Conservation (phyloP, 345 rosid genomes). For the Populus alba region DNA sequence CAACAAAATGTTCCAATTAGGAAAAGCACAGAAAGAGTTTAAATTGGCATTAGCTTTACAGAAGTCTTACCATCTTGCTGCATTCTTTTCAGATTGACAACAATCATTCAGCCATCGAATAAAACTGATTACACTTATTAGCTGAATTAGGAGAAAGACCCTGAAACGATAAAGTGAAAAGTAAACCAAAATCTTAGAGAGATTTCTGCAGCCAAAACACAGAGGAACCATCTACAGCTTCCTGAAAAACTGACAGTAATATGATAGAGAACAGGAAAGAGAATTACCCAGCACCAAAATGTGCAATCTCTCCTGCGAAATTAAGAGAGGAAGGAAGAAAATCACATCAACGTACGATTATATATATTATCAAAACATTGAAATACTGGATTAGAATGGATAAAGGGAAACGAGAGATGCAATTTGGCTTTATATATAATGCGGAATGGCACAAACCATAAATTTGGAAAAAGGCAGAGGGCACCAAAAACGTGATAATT, state of each 20-base stretch:
- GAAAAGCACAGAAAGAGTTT: not conserved
- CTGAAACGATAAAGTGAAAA: conserved; percentile 38
- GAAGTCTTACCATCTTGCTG: conserved; percentile 67
- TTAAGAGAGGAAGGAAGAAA: not conserved
- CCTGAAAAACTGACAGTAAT: conserved; percentile 11
- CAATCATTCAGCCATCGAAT: conserved; percentile 79
- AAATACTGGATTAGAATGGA: not conserved
- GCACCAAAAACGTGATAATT: conserved; percentile 63
- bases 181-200: conserved; percentile 2
- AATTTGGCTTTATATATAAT: not conserved
- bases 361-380: not conserved
- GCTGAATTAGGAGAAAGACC: conserved; percentile 91
- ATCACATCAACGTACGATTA: no score
- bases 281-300: conserved; percentile 96
- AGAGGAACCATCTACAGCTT: conserved; percentile 13
- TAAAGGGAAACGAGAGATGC: not conserved
- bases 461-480: conserved; percentile 57
- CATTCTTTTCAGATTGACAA: conserved; percentile 55
- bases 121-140: conserved; percentile 87
- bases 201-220: not conserved
- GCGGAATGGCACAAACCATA: conserved; percentile 56
- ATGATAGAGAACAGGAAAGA: conserved; percentile 26
- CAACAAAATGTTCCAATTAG: no score
- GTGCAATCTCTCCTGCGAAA: conserved; percentile 83
- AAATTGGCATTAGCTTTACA: not conserved